Conservation (phyloP, 176 grass and related monocot genomes). For the Alloteropsis semialata region DNA sequence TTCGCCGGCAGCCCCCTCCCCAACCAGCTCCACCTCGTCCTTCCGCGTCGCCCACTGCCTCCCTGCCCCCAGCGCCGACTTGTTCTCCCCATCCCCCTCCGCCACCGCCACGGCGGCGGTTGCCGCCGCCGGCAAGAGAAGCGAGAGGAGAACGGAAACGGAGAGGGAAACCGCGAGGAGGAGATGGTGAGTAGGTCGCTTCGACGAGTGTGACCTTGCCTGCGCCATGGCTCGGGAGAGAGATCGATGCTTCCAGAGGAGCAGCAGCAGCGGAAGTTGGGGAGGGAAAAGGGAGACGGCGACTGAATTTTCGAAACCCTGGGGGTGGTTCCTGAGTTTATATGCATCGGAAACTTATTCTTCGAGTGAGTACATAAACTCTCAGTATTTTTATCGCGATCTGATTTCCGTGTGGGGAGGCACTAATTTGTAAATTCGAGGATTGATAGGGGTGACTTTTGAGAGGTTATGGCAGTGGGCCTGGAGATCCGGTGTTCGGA, state of each 20-base stretch:
- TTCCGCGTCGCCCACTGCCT: slow-evolving; percentile 51
- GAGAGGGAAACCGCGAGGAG: not conserved
- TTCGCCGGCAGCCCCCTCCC: not conserved
- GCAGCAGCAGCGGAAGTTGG: not conserved
- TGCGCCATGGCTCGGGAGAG: slow-evolving; percentile 30
- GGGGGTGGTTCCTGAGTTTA: slow-evolving; percentile 23
- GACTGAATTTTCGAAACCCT: slow-evolving; percentile 11
- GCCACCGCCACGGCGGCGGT: slow-evolving; percentile 1
- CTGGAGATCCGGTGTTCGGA: slow-evolving; percentile 28
- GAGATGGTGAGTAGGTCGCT: not conserved
- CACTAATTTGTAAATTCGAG: not conserved
- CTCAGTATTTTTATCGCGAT: rapidly evolving
- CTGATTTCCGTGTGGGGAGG: not conserved
- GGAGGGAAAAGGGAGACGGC: not conserved
- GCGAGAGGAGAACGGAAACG: not conserved
- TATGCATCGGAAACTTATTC: not conserved
- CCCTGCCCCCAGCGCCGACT: slow-evolving; percentile 27
- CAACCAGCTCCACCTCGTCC: slow-evolving; percentile 44
- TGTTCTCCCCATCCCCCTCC: slow-evolving; percentile 38
- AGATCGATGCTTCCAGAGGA: not conserved
- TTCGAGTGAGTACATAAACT: not conserved
- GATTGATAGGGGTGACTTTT: rapidly evolving
- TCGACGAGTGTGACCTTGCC: slow-evolving; percentile 8
- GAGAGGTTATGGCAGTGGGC: not conserved
- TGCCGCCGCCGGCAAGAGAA: slow-evolving; percentile 19